These are phyloP conservation scores for Globisporangium splendens DNA, from an alignment of 352 stramenopile species.

Conservation along the genomic window DNA sequence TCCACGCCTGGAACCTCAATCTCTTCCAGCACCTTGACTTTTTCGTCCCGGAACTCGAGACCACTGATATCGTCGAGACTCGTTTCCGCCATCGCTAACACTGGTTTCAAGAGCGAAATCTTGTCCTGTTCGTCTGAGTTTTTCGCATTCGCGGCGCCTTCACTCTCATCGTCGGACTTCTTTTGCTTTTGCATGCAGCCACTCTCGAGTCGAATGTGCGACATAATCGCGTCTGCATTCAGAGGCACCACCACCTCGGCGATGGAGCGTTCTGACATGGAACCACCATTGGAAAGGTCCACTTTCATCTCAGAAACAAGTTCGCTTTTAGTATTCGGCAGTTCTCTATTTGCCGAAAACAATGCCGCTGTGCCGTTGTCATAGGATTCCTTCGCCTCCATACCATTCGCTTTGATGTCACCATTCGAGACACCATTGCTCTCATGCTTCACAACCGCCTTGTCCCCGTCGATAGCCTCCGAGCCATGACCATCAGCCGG, in stretches of 20 bases:
- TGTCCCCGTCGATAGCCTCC: not conserved
- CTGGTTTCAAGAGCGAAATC: conserved; percentile 46
- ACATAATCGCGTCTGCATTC: conserved; percentile 51
- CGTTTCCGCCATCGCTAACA: conserved; percentile 62
- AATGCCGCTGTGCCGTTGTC: not conserved
- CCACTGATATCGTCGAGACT: conserved; percentile 56
- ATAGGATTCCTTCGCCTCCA: not conserved
- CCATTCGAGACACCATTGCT: not conserved
- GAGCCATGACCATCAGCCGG: not conserved
- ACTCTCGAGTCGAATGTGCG: conserved; percentile 65
- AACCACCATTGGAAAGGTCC: not conserved
- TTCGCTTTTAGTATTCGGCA: not conserved
- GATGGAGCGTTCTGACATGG: not conserved
- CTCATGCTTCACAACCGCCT: conserved; percentile 2
- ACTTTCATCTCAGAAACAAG: not conserved
- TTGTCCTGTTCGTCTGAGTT: conserved; percentile 1
- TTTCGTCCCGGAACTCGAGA: conserved; percentile 69
- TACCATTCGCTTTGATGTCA: not conserved
- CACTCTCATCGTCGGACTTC: conserved; percentile 17
- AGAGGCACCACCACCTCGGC: conserved; percentile 12
- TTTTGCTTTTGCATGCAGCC: conserved; percentile 53
- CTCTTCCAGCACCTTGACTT: conserved; percentile 54
- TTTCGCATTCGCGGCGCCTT: conserved; percentile 18
- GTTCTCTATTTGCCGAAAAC: not conserved
- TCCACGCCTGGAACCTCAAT: conserved; percentile 35